phyloP scores from a whole-genome alignment of 75 land plant species.

The Cupressus sempervirens region DNA sequence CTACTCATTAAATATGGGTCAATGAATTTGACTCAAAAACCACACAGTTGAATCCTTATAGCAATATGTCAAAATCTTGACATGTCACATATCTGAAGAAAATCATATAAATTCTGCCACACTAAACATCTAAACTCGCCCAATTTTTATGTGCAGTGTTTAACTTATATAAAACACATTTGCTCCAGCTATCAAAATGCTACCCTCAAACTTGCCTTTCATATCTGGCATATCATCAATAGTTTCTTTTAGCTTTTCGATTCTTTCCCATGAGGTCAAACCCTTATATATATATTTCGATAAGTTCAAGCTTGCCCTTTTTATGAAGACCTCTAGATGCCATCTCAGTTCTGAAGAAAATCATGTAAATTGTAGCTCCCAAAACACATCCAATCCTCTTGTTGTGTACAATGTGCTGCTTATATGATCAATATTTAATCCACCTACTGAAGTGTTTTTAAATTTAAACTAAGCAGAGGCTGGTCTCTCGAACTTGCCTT shows the following conservation, averaged over 20 bases:
- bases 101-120: too few species aligned
- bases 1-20: too few species aligned
- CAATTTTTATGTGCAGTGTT: neutral
- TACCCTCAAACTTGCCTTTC: neutral
- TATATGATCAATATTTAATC: neutral
- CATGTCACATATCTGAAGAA: too few species aligned
- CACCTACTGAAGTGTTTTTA: neutral
- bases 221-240: neutral
- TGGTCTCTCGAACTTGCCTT: neutral
- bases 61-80: too few species aligned
- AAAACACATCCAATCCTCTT: neutral
- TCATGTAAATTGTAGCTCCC: neutral
- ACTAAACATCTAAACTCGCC: too few species aligned
- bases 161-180: neutral
- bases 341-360: neutral
- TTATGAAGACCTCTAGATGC: neutral
- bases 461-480: neutral
- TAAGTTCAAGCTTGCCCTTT: neutral
- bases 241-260: too few species aligned
- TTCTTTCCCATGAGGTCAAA: neutral
- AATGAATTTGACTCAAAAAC: too few species aligned
- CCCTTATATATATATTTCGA: neutral
- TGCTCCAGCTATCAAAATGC: neutral
- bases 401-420: neutral
- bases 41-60: too few species aligned